Conservation (phyloP, 225 moss, liverwort and hornwort genomes). For the Neckera pumila region DNA sequence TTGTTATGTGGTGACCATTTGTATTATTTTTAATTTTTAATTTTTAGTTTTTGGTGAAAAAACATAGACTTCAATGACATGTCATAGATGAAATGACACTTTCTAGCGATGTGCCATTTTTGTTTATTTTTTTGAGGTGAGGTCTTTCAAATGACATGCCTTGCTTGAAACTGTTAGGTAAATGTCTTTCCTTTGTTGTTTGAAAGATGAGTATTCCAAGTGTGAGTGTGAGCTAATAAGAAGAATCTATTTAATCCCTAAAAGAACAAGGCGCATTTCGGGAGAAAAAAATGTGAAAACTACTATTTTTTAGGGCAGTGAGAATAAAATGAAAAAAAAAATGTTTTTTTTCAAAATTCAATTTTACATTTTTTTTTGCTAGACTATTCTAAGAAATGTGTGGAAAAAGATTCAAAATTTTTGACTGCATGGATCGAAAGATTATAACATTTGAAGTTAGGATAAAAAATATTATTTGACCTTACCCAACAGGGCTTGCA, state of each 20-base stretch:
- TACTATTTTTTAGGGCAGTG: neutral
- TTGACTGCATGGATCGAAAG: fast-evolving
- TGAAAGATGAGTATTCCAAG: neutral
- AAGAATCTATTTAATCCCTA: neutral
- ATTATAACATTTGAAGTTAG: neutral
- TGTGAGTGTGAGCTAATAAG: neutral
- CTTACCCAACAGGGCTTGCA: fast-evolving
- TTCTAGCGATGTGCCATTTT: neutral
- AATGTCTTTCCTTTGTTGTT: neutral
- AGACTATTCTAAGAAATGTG: fast-evolving
- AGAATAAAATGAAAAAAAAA: too few species aligned
- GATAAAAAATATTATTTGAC: fast-evolving
- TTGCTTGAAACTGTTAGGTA: neutral
- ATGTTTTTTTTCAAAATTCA: neutral
- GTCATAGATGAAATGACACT: neutral
- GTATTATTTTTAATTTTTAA: neutral
- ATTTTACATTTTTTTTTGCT: neutral
- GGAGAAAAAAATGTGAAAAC: too few species aligned
- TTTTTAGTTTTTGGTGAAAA: neutral
- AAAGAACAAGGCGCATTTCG: fast-evolving
- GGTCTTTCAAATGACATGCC: neutral
- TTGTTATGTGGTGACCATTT: neutral
- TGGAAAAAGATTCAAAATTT: fast-evolving
- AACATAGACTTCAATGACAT: fast-evolving
- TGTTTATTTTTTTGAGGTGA: neutral